These are phyloP conservation scores for Noccaea caerulescens DNA, from an alignment of 345 rosid species.

Conservation along the genomic window DNA sequence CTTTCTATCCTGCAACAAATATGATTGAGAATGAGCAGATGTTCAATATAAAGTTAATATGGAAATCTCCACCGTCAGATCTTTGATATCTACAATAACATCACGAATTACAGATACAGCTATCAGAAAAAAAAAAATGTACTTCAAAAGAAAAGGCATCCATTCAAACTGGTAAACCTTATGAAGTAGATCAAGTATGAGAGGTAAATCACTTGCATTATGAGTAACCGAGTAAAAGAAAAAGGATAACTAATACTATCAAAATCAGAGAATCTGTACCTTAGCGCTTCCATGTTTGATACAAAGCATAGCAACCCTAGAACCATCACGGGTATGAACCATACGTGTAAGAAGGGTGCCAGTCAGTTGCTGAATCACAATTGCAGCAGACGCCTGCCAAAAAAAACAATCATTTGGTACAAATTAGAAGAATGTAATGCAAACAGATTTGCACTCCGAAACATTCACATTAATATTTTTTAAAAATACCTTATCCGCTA, in stretches of 20 bases:
- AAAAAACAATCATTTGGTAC: constrained; percentile 36
- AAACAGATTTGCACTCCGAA: constrained; percentile 15
- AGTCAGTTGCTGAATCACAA: constrained; percentile 71
- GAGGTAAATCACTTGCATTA: neutral
- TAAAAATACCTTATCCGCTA: constrained; percentile 73
- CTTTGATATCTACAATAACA: neutral
- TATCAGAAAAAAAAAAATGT: neutral
- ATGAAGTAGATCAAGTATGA: neutral
- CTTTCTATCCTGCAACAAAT: constrained; percentile 78
- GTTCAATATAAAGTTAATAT: neutral
- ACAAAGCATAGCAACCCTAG: constrained; percentile 78
- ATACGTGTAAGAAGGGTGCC: constrained; percentile 88
- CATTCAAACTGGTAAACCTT: neutral
- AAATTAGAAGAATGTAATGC: constrained; percentile 15
- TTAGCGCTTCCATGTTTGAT: constrained; percentile 94
- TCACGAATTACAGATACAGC: constrained; percentile 1
- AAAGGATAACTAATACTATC: neutral
- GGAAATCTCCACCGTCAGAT: neutral
- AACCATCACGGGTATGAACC: constrained; percentile 95
- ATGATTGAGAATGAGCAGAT: constrained; percentile 12
- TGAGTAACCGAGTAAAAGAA: neutral
- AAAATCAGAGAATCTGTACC: constrained; percentile 49
- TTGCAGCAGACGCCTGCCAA: constrained; percentile 77
- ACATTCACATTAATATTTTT: neutral
- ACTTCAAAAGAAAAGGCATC: constrained; percentile 2